Evolutionary conservation across 2,329 filamentous ascomycete species (phyloP), one percentile per base, ranked within the genome.

Genomic region (Elsinoe fawcettii): DNA sequence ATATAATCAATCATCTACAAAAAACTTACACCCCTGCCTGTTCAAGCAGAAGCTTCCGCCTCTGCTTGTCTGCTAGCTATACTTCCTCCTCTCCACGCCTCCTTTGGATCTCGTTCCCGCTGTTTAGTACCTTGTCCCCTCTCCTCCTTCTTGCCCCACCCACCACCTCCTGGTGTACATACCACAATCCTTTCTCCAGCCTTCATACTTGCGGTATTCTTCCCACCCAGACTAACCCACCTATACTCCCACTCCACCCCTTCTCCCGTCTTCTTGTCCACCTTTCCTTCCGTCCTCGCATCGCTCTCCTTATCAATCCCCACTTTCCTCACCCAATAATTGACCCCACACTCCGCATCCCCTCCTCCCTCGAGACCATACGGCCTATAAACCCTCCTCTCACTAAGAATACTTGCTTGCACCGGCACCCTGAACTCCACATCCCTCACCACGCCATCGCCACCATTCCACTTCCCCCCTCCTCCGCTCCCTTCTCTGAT

Each of bases 341-440:
- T 97, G 60, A 91, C 74, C 0, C 92, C 92, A 53, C 87, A 86
- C 63, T 82, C 73, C 0, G 84, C 92, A 60, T 92, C 86, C 58
- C 84, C 85, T 2, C 92, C 92, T 0, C 92, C 92, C 20, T 84
- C 85, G 59, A 96, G 77, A 0, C 92, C 91, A 63, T 91, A 96
- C 1, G 90, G 90, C 55, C 82, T 78, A 61, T 87, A 84, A 0
- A 92, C 87, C 27, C 90, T 74, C 16, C 90, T 71, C 70, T 95
- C 89, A 5, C 83, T 87, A 5, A 95, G 73, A 23, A 95, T 92
- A 1, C 83, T 87, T 12, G 88, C 87, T 69, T 90, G 85, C 4
- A 93, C 80, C 0, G 87, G 85, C 41, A 87, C 83, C 2, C 87
- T 78, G 69, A 91, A 91, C 70, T 93, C 88, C 59, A 93, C 90